phyloP scores from a whole-genome alignment of 2,329 filamentous ascomycete species.

The Capronia epimyces region DNA sequence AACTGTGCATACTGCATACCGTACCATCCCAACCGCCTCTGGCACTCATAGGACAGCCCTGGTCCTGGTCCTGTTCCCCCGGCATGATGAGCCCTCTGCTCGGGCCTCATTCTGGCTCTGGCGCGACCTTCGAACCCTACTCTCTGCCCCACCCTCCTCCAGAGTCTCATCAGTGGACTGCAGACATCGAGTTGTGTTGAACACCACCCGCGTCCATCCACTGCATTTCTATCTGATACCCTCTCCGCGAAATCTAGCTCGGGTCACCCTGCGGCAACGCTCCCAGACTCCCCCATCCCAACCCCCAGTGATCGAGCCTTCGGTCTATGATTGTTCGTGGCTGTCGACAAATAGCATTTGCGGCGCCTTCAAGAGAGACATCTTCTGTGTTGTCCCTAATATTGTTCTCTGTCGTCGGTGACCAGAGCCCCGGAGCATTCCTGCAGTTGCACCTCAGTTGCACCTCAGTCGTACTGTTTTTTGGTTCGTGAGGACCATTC shows the following conservation, averaged over 20 bases:
- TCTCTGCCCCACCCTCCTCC: slow-evolving; percentile 19
- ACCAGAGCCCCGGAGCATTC: background rate
- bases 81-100: slow-evolving; percentile 9
- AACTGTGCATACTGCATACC: too few species aligned
- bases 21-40: background rate
- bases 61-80: slow-evolving; percentile 11
- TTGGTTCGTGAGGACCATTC: background rate
- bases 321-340: background rate
- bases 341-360: background rate
- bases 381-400: slow-evolving; percentile 1
- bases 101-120: slow-evolving; percentile 9
- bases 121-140: slow-evolving; percentile 9
- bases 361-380: background rate
- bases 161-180: slow-evolving; percentile 8
- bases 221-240: slow-evolving; percentile 1
- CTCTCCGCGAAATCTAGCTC: background rate
- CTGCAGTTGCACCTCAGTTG: background rate
- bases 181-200: slow-evolving; percentile 1
- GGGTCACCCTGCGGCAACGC: background rate
- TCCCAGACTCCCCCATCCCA: background rate
- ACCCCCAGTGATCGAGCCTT: background rate
- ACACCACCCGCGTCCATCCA: background rate
- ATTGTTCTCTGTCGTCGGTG: background rate
- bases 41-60: background rate
- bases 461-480: background rate